phyloP scores from a whole-genome alignment of 768 basidiomycete species.

The Gymnopilus junonius region DNA sequence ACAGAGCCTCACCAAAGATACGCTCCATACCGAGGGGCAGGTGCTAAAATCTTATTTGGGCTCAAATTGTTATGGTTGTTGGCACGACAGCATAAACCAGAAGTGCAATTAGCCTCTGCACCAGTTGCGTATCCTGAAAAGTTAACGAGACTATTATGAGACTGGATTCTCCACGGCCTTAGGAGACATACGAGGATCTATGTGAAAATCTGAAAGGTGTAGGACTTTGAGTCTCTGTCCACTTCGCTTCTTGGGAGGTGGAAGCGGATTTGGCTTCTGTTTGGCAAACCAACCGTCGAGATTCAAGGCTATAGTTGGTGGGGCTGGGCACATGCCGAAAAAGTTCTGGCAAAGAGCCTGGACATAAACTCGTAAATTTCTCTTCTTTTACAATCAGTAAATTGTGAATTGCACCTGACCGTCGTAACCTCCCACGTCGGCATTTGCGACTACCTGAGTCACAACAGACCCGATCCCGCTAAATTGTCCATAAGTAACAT shows the following conservation, averaged over 20 bases:
- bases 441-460: slow-evolving; percentile 74
- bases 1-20: slow-evolving; percentile 52
- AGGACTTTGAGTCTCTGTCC: slow-evolving; percentile 73
- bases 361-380: background rate
- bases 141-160: background rate
- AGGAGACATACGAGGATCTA: slow-evolving; percentile 63
- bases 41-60: slow-evolving; percentile 52
- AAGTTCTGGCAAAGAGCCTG: slow-evolving; percentile 65
- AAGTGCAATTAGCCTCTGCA: slow-evolving; percentile 74
- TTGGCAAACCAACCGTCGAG: slow-evolving; percentile 74
- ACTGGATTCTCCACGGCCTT: background rate
- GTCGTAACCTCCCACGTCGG: slow-evolving; percentile 73
- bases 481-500: slow-evolving; percentile 46
- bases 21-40: slow-evolving; percentile 72
- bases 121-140: slow-evolving; percentile 67
- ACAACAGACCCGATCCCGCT: slow-evolving; percentile 58
- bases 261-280: slow-evolving; percentile 73
- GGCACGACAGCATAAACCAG: slow-evolving; percentile 65
- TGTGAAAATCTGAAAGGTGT: slow-evolving; percentile 78
- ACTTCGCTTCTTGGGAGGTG: slow-evolving; percentile 58
- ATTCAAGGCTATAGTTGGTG: slow-evolving; percentile 63
- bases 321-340: slow-evolving; percentile 55
- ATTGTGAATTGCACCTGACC: slow-evolving; percentile 55
- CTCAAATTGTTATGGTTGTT: slow-evolving; percentile 54
- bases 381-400: background rate